A percentile compares a stretch with the other conserved stretches of the same genome.
phyloP scores from a whole-genome alignment of 768 basidiomycete species.

The Lentinula raphanica region DNA sequence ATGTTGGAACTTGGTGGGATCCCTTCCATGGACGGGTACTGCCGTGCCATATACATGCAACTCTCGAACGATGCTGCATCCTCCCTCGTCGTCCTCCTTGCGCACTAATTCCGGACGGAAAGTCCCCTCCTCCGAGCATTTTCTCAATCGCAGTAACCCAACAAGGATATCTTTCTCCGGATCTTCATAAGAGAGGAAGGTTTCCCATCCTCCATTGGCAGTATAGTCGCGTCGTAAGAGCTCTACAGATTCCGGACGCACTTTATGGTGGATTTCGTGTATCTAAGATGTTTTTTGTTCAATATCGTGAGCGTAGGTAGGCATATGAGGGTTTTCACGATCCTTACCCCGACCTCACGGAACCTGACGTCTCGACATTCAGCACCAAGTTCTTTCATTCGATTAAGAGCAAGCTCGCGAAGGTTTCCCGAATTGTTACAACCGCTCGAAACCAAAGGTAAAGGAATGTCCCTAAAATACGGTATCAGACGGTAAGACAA shows the following conservation, averaged over 20 bases:
- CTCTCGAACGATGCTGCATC: conserved; percentile 90
- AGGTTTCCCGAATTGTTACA: conserved; percentile 98
- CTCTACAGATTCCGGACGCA: conserved; percentile 92
- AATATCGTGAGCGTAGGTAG: background rate
- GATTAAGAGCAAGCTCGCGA: conserved; percentile 89
- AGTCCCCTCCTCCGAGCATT: conserved; percentile 95
- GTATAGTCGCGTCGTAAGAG: conserved; percentile 92
- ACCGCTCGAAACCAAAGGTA: conserved; percentile 93
- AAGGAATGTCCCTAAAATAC: conserved; percentile 79
- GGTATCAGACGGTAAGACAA: conserved; percentile 4
- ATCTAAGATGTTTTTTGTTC: conserved; percentile 46
- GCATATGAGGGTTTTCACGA: background rate
- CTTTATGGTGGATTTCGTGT: conserved; percentile 98
- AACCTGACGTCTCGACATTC: conserved; percentile 96
- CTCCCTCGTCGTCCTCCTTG: conserved; percentile 64
- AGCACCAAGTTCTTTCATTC: conserved; percentile 99
- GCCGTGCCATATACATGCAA: conserved; percentile 98
- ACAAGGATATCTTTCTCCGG: conserved; percentile 95
- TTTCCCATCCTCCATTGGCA: conserved; percentile 99
- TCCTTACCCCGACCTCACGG: conserved; percentile 92
- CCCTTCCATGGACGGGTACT: conserved; percentile 92
- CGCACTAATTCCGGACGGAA: conserved; percentile 88
- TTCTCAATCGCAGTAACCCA: conserved; percentile 85
- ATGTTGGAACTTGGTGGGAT: conserved; percentile 98
- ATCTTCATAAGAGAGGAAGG: conserved; percentile 98